Evolutionary conservation across 2,329 filamentous ascomycete species (phyloP).

Genomic region (Chrysoporthe cubensis): DNA sequence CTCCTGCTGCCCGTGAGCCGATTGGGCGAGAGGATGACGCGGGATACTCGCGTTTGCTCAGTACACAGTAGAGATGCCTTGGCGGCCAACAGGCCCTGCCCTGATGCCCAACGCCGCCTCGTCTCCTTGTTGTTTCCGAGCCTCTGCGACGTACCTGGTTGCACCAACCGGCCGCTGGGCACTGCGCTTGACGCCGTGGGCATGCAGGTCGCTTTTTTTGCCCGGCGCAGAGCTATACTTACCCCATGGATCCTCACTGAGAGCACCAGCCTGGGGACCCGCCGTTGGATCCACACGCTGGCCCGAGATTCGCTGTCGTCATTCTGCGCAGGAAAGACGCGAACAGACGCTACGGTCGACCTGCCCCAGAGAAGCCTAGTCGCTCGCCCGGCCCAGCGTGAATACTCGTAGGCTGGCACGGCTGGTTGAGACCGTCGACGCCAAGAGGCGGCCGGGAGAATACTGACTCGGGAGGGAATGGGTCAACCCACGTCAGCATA

Average conservation of each 20-base stretch:
- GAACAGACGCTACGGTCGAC: neutral
- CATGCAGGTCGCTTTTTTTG: neutral
- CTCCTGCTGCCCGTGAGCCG: neutral
- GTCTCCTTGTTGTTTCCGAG: too few relatives aligned
- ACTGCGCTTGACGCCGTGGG: too few relatives aligned
- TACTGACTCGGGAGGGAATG: neutral
- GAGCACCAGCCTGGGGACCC: neutral
- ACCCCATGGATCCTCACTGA: neutral
- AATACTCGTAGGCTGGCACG: neutral
- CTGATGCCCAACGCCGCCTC: too few relatives aligned
- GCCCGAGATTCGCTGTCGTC: neutral
- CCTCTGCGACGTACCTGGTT: too few relatives aligned
- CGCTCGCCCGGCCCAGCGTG: too few relatives aligned
- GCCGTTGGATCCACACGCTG: neutral
- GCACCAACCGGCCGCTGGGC: too few relatives aligned
- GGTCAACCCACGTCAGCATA: slow-evolving; percentile 1
- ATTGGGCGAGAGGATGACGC: neutral
- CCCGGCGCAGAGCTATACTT: neutral
- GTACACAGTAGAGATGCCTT: too few relatives aligned
- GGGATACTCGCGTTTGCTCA: neutral
- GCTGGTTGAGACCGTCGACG: neutral
- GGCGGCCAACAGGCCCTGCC: too few relatives aligned
- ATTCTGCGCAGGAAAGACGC: neutral
- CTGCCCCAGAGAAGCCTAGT: neutral
- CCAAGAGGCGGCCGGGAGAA: neutral